phyloP scores from a whole-genome alignment of 768 basidiomycete genomes.

The Paxillus rubicundulus region DNA sequence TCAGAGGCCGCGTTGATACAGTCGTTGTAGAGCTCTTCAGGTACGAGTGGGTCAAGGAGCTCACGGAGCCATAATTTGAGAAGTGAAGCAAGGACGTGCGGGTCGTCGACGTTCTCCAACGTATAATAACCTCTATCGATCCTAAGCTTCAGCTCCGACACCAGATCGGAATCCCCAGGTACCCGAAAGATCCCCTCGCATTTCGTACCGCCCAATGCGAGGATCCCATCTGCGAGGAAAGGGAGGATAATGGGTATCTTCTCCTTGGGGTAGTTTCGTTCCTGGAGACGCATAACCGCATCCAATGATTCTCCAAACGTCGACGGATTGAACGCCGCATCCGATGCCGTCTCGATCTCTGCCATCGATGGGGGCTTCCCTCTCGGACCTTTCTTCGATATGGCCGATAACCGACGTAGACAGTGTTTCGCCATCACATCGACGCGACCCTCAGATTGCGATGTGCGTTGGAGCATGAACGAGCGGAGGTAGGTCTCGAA shows the following conservation, averaged over 20 bases:
- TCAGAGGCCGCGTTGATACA: slow-evolving; percentile 71
- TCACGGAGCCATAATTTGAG: slow-evolving; percentile 95
- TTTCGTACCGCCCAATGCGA: slow-evolving; percentile 81
- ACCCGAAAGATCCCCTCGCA: slow-evolving; percentile 92
- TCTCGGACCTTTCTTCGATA: slow-evolving; percentile 81
- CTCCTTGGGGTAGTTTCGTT: slow-evolving; percentile 79
- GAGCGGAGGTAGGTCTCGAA: slow-evolving; percentile 80
- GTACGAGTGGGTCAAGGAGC: slow-evolving; percentile 87
- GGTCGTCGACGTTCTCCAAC: slow-evolving; percentile 85
- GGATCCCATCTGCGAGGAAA: slow-evolving; percentile 89
- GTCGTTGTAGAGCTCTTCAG: slow-evolving; percentile 88
- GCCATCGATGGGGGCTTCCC: slow-evolving; percentile 77
- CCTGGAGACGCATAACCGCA: slow-evolving; percentile 79
- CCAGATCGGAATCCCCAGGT: slow-evolving; percentile 85
- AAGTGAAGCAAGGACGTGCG: slow-evolving; percentile 84
- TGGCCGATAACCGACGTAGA: slow-evolving; percentile 67
- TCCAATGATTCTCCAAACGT: slow-evolving; percentile 91
- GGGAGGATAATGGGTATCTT: slow-evolving; percentile 91
- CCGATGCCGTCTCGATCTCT: slow-evolving; percentile 93
- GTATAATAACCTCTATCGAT: slow-evolving; percentile 92
- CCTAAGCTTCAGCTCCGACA: slow-evolving; percentile 83
- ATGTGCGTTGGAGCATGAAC: slow-evolving; percentile 73
- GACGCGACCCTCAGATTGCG: slow-evolving; percentile 69
- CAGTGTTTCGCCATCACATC: slow-evolving; percentile 93
- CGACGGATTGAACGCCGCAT: slow-evolving; percentile 93